phyloP scores from a whole-genome alignment of 129 eudicot genomes.

The Heracleum sosnowskyi region DNA sequence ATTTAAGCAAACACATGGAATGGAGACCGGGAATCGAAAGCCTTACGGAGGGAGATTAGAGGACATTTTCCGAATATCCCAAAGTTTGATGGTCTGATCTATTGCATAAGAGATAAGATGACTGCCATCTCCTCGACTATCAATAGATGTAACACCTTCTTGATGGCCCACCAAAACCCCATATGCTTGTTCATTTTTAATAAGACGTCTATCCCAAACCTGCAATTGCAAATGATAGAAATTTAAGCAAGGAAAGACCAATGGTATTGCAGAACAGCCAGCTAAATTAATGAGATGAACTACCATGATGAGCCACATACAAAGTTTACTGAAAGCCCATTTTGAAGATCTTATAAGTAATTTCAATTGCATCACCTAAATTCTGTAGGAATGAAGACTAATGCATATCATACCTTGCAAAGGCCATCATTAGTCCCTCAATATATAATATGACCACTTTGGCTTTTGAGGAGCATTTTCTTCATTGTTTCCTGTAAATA shows the following conservation, averaged over 20 bases:
- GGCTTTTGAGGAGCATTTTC: too few relatives aligned
- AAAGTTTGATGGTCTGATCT: slow-evolving; percentile 81
- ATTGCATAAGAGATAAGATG: slow-evolving; percentile 84
- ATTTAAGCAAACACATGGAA: background rate
- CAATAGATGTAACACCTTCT: slow-evolving; percentile 83
- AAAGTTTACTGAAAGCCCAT: too few relatives aligned
- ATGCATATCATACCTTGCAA: slow-evolving; percentile 55
- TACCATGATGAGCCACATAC: too few relatives aligned
- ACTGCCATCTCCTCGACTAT: slow-evolving; percentile 87
- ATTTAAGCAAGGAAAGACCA: background rate
- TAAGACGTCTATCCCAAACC: slow-evolving; percentile 98
- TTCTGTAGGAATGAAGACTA: background rate
- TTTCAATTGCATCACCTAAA: too few relatives aligned
- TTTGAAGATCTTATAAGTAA: too few relatives aligned
- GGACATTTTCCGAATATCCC: slow-evolving; percentile 96
- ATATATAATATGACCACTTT: slow-evolving; percentile 64
- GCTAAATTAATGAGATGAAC: too few relatives aligned
- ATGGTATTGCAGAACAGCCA: background rate
- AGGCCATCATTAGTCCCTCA: slow-evolving; percentile 78
- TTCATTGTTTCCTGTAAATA: too few relatives aligned
- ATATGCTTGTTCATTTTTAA: slow-evolving; percentile 39
- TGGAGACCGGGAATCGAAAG: too few relatives aligned
- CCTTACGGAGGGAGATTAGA: slow-evolving; percentile 57
- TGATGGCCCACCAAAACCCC: slow-evolving; percentile 77
- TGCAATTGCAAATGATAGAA: slow-evolving; percentile 23